phyloP scores from a whole-genome alignment of 352 stramenopile species.

The Phytophthora litchii region DNA sequence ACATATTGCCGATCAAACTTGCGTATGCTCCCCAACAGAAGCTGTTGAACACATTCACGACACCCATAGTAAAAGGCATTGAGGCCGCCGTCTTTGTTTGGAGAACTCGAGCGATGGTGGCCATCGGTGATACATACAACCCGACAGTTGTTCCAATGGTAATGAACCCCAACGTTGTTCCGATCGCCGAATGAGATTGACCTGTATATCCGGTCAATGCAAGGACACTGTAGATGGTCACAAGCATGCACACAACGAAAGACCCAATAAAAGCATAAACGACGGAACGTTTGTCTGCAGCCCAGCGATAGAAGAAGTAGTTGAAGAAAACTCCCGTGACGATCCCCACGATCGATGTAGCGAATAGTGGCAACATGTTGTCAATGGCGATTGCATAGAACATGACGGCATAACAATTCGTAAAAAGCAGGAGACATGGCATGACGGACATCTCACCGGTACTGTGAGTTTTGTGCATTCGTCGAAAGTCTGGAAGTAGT shows the following conservation, averaged over 20 bases:
- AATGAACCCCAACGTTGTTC: constrained; percentile 53
- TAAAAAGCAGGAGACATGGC: constrained; percentile 37
- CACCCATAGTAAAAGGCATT: constrained; percentile 33
- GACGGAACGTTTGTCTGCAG: constrained; percentile 22
- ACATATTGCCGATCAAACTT: constrained; percentile 18
- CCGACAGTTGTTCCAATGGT: constrained; percentile 54
- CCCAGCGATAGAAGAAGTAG: constrained; percentile 38
- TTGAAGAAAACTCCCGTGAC: constrained; percentile 33
- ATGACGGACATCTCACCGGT: constrained; percentile 45
- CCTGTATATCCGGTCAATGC: constrained; percentile 33
- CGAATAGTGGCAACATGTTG: constrained; percentile 38
- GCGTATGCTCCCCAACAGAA: constrained; percentile 20
- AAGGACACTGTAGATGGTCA: constrained; percentile 47
- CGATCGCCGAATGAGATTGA: constrained; percentile 34
- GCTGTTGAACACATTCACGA: constrained; percentile 28
- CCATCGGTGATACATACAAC: constrained; percentile 63
- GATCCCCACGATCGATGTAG: constrained; percentile 30
- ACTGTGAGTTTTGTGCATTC: constrained; percentile 36
- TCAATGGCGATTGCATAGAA: constrained; percentile 37
- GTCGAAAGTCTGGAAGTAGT: constrained; percentile 40
- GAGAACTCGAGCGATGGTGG: constrained; percentile 42
- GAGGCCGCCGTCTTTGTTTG: constrained; percentile 31
- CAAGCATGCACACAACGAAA: constrained; percentile 22
- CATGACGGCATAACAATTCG: constrained; percentile 34
- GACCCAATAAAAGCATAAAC: constrained; percentile 16